phyloP scores from a whole-genome alignment of 768 basidiomycete species.

The Suillus occidentalis region DNA sequence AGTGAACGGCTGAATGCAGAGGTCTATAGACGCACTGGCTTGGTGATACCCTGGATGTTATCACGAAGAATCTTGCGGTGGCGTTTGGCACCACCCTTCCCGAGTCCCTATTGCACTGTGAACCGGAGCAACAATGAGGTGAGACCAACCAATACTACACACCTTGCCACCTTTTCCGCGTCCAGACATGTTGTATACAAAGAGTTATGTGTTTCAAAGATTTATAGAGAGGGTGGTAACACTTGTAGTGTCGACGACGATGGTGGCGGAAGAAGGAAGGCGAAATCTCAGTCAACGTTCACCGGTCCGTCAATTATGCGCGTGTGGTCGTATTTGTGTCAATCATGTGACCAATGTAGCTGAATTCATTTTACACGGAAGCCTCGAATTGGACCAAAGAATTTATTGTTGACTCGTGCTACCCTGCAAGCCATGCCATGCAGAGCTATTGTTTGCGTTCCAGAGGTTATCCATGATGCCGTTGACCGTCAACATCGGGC shows the following conservation, averaged over 20 bases:
- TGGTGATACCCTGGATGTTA: slow-evolving; percentile 55
- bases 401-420: neutral
- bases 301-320: neutral
- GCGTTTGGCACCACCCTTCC: slow-evolving; percentile 49
- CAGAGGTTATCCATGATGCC: no score
- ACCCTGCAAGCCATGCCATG: no score
- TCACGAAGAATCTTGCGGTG: slow-evolving; percentile 48
- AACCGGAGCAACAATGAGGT: neutral
- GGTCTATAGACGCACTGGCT: slow-evolving; percentile 33
- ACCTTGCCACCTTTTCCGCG: slow-evolving; percentile 53
- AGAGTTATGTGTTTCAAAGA: slow-evolving; percentile 12
- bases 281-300: neutral
- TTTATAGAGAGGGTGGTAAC: slow-evolving; percentile 15
- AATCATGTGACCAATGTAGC: neutral
- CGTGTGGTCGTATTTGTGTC: slow-evolving; percentile 3
- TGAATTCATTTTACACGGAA: no score
- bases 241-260: neutral
- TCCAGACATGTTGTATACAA: slow-evolving; percentile 39
- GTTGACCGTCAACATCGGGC: no score
- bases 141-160: slow-evolving; percentile 33
- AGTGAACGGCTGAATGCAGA: slow-evolving; percentile 27
- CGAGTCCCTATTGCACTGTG: slow-evolving; percentile 40
- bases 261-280: neutral
- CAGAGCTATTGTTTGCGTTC: no score
- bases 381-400: neutral